These are phyloP conservation scores for Colletotrichum scovillei DNA, from an alignment of 2,329 filamentous ascomycete genomes.

Conservation along the genomic window DNA sequence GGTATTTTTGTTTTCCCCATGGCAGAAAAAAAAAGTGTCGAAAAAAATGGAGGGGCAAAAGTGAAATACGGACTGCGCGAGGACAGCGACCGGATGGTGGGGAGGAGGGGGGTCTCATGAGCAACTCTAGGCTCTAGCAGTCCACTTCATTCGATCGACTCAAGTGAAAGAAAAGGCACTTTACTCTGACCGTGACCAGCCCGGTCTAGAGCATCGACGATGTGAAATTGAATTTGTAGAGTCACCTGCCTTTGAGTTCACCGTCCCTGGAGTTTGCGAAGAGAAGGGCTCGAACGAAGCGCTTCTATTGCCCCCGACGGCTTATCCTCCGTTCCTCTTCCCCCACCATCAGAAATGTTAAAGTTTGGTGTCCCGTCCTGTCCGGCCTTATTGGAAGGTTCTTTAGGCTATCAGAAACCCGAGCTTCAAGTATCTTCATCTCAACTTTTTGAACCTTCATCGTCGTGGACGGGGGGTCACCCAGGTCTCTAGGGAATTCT, in stretches of 20 bases:
- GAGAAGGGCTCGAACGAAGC: constrained; percentile 8
- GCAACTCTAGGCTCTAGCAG: not conserved
- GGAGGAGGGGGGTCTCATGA: not conserved
- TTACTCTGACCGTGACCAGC: not conserved
- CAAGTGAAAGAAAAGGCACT: not conserved
- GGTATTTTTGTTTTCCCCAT: constrained; percentile 6
- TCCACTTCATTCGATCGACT: not conserved
- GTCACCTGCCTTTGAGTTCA: constrained; percentile 33
- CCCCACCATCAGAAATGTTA: not conserved
- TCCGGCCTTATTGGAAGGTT: constrained; percentile 18
- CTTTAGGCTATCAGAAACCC: not conserved
- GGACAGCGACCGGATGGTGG: not conserved
- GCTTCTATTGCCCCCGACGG: not conserved
- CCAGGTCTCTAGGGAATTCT: not conserved
- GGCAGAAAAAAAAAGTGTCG: not conserved
- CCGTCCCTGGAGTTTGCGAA: constrained; percentile 23
- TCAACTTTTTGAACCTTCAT: constrained; percentile 12
- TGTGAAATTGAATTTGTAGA: constrained; percentile 16
- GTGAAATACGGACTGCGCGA: not conserved
- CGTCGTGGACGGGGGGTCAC: not conserved
- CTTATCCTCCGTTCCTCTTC: not conserved
- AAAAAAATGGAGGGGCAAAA: constrained; percentile 7
- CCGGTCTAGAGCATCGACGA: not conserved
- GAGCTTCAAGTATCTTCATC: constrained; percentile 26
- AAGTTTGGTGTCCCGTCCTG: constrained; percentile 7